Evolutionary conservation across 441 rosid genomes (phyloP).

Genomic region (Croton laevigatus): DNA sequence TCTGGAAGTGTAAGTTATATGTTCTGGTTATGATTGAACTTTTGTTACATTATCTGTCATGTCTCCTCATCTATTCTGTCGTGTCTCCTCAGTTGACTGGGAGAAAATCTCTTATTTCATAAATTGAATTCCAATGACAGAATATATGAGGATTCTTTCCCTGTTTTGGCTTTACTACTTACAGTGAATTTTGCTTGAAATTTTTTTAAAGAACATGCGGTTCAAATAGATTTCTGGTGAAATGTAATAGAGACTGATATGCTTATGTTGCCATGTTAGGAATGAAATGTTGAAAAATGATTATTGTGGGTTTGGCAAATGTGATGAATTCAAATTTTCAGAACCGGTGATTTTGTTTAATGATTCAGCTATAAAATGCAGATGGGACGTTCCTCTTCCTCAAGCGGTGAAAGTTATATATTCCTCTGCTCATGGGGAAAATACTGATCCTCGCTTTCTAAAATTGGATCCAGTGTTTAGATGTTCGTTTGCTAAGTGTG

Average conservation of each 20-base stretch:
- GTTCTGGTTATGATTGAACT: neutral
- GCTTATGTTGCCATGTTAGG: neutral
- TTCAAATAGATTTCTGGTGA: neutral
- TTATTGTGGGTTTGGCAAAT: neutral
- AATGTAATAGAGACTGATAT: neutral
- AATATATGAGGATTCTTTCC: neutral
- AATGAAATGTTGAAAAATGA: slow-evolving; percentile 7
- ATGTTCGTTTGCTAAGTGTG: slow-evolving; percentile 65
- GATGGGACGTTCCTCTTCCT: slow-evolving; percentile 98
- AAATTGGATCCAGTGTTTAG: slow-evolving; percentile 83
- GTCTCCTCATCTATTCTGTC: neutral
- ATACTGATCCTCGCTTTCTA: slow-evolving; percentile 85
- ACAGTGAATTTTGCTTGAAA: slow-evolving; percentile 2
- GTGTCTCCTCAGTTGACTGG: neutral
- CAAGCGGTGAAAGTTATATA: slow-evolving; percentile 48
- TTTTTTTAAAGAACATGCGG: neutral
- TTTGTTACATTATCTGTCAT: neutral
- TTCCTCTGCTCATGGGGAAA: slow-evolving; percentile 48
- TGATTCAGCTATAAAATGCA: slow-evolving; percentile 35
- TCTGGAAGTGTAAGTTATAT: slow-evolving; percentile 78
- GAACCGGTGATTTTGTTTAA: slow-evolving; percentile 21
- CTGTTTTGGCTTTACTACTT: neutral
- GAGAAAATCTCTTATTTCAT: neutral
- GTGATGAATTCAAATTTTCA: neutral
- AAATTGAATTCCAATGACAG: neutral